Base-by-base conservation (phyloP, 2,329 filamentous ascomycete genomes). In the Monilinia polystroma region DNA sequence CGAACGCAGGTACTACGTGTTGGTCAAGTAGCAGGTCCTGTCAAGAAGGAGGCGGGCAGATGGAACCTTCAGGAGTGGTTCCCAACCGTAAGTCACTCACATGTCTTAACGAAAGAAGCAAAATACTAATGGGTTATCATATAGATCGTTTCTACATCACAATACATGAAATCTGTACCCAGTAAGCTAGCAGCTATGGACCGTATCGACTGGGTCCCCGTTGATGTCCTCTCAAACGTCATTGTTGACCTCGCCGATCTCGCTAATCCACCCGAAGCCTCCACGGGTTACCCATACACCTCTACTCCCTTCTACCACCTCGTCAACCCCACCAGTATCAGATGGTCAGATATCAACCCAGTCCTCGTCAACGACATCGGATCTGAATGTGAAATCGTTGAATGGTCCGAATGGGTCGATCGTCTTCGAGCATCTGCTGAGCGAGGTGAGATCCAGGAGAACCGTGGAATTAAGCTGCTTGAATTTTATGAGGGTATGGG, bases 61-160 rank as follows among this genome's bases (percentile, higher is more conserved):
- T 88, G 86, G 86, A 86, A 84, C 68, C 77, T 75, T 29, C 79
- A 83, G 11, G 86, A 88, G 68, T 87, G 84, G 82, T 73, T 88
- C 2, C 86, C 86, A 0, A 78, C 58, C 18, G 58, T 66, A 66
- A 55, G 66, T 55, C 10, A 47, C 16, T 16, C 26, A 18, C 18
- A 32, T 23, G n/a, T 3, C 26, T 6, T 16, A 12, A 26, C 20
- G 4, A 51, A 20, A 32, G 14, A 32, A 12, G 4, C 3, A 63
- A 4, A 12, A 35, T 12, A 38, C 35, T 60, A 23, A 59, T 11
- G 77, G 80, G 2, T 76, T 78, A 49, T 7, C 32, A 6, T 32
- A 49, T 41, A 55, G 65, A 64, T 55, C 5, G 66, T 56, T 75
- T 83, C 77, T 4, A 80, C 77, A 63, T 80, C 79, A 0, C 69